A percentile compares a stretch with the other conserved stretches of the same genome.
Evolutionary conservation across 2,329 filamentous ascomycete genomes (phyloP).

Genomic region (Phyllosticta citriasiana): DNA sequence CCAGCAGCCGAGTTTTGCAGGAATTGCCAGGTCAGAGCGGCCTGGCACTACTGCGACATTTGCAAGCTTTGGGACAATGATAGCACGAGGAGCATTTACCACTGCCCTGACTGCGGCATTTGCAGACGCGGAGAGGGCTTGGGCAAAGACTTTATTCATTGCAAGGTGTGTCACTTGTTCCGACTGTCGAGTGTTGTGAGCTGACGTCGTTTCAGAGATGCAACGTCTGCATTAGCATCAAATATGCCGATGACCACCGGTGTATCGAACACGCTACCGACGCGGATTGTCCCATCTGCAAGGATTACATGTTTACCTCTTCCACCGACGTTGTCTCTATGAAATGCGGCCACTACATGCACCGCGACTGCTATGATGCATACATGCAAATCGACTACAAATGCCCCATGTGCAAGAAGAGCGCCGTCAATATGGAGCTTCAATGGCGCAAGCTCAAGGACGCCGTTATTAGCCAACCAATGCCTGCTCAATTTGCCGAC

Average conservation of each 20-base stretch:
- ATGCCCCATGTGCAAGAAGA: constrained; percentile 93
- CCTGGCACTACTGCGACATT: constrained; percentile 84
- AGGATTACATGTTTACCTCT: constrained; percentile 93
- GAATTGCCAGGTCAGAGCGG: constrained; percentile 65
- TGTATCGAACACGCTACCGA: constrained; percentile 93
- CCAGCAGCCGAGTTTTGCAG: constrained; percentile 68
- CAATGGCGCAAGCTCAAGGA: constrained; percentile 87
- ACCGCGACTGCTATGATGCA: constrained; percentile 77
- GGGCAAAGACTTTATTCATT: constrained; percentile 96
- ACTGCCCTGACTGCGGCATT: constrained; percentile 92
- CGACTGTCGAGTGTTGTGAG: background rate
- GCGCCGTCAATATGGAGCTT: constrained; percentile 93
- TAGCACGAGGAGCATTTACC: constrained; percentile 81
- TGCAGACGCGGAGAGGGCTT: constrained; percentile 83
- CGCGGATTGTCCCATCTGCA: constrained; percentile 92
- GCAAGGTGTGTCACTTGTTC: constrained; percentile 55
- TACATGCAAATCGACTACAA: constrained; percentile 88
- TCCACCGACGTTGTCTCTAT: constrained; percentile 84
- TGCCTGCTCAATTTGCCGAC: constrained; percentile 73
- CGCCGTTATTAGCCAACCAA: constrained; percentile 79
- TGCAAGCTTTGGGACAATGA: constrained; percentile 98
- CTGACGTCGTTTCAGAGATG: constrained; percentile 42
- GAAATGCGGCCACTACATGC: constrained; percentile 92
- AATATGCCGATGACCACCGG: constrained; percentile 73
- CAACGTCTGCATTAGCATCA: constrained; percentile 87